phyloP scores from a whole-genome alignment of 345 rosid genomes.

The Rhodamnia argentea region DNA sequence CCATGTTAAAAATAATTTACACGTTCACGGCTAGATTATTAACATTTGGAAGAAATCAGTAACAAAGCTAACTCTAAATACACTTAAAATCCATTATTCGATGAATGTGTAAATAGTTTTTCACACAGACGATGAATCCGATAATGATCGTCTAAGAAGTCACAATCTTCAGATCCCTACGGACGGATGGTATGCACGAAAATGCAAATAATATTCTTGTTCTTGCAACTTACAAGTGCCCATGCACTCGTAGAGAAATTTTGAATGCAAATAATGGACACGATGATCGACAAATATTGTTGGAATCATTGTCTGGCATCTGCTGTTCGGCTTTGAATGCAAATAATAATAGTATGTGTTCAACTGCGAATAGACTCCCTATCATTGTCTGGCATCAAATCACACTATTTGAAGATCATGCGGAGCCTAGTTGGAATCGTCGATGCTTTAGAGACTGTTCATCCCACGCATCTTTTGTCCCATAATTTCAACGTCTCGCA shows the following conservation, averaged over 20 bases:
- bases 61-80: neutral
- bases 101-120: neutral
- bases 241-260: neutral
- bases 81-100: neutral
- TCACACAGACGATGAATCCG: neutral
- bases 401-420: neutral
- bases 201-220: neutral
- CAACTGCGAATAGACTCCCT: too few species aligned
- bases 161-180: neutral
- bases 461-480: neutral
- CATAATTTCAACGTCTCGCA: neutral
- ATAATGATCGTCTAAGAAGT: neutral
- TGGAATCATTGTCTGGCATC: too few species aligned
- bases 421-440: neutral
- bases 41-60: neutral
- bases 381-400: neutral
- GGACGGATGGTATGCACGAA: neutral
- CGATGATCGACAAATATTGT: neutral
- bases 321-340: too few species aligned
- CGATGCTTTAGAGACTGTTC: neutral
- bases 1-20: neutral
- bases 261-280: neutral
- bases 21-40: neutral
- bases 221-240: neutral
- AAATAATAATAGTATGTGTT: too few species aligned